Evolutionary conservation across 768 basidiomycete species (phyloP).

Genomic region (Serendipita sp.): DNA sequence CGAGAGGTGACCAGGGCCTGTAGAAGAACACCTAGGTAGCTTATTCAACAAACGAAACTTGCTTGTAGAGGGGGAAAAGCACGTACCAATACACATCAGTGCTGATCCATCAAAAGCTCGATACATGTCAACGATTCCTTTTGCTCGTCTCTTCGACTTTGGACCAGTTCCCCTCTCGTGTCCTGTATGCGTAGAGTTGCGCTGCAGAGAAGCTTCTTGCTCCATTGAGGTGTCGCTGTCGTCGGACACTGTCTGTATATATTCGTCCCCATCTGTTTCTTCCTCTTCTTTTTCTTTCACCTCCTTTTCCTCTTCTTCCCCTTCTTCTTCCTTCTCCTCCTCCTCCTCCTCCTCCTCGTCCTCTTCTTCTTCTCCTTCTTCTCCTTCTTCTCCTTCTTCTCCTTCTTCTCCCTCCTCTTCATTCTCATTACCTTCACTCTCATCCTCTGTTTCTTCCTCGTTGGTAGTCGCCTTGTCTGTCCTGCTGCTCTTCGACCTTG

Average conservation of each 20-base stretch:
- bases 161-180: too few species aligned
- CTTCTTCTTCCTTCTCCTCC: not conserved
- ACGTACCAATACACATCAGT: not conserved
- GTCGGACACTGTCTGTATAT: not conserved
- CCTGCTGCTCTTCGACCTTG: not conserved
- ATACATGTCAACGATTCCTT: not conserved
- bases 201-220: too few species aligned
- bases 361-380: not conserved
- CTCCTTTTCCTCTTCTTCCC: conserved; percentile 5
- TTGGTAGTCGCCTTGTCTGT: not conserved
- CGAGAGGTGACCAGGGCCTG: not conserved
- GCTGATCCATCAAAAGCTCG: not conserved
- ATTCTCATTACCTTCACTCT: not conserved
- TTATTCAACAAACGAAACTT: not conserved
- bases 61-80: not conserved
- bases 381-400: conserved; percentile 5
- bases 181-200: too few species aligned
- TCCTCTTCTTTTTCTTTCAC: too few species aligned
- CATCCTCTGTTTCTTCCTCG: not conserved
- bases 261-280: too few species aligned
- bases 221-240: not conserved
- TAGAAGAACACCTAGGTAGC: not conserved
- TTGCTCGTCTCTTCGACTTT: too few species aligned
- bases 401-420: not conserved
- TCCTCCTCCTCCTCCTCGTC: conserved; percentile 6